Base-by-base conservation (phyloP, 257 asterid genomes). In the Dorcoceras hygrometricum region DNA sequence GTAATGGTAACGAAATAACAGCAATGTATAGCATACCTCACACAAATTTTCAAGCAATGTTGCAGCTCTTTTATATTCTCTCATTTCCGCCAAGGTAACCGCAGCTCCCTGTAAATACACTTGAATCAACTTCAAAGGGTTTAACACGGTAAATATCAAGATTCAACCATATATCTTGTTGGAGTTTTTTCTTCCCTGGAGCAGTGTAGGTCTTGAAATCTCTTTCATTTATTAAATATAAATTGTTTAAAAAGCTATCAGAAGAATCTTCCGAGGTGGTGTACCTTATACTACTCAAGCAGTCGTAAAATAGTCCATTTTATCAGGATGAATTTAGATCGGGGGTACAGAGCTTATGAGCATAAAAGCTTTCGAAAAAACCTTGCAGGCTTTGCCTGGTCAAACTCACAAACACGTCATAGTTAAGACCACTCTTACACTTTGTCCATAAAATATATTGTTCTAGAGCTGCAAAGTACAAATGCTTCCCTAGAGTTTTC, bases 11-110 rank as follows among this genome's bases (percentile, higher is more conserved):
- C 26, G 16, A 65, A 71, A 57, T 57, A 67, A 70, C 29, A 77
- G 34, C 56, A 70, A 71, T 34, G 28, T 71, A 69, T 59, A 54
- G 66, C 59, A 26, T 65, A 93, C 99, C 97, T 93, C 84, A 2
- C 86, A 71, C 78, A 90, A 79, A 55, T 93, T 85, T 78, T 90
- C 95, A 58, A 93, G 90, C 66, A 81, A 78, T 51, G 83, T 51
- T 66, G 85, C 81, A 71, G 96, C 86, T 75, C 78, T 77, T 78
- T 65, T 82, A 74, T 88, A 90, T 68, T 90, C 99, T 75, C 89
- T 82, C 84, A 93, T 71, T 79, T 93, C 89, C 31, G 84, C 82
- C 73, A 93, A 81, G 77, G 96, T 90, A 67, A 88, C 95, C 60
- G 96, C 96, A 80, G 96, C 90, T 75, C 95, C 99, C 99, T 90